phyloP scores from a whole-genome alignment of 176 grass and related monocot species.

The Pharus latifolius region DNA sequence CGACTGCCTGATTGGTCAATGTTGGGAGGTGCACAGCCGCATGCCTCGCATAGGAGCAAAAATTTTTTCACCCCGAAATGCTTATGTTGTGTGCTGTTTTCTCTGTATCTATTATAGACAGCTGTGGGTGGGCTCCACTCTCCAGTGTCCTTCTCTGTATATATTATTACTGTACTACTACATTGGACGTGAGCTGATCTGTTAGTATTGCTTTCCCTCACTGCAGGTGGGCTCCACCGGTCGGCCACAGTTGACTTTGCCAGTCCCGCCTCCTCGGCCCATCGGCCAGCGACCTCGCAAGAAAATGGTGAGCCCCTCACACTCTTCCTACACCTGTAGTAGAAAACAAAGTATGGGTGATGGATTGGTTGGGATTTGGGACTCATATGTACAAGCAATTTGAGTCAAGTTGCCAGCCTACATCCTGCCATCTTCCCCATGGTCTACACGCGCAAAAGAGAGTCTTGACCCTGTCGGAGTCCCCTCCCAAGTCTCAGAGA shows the following conservation, averaged over 20 bases:
- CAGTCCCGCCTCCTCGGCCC: not conserved
- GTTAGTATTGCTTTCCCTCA: not conserved
- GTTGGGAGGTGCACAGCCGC: too few species aligned
- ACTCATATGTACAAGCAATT: too few species aligned
- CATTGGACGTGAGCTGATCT: not conserved
- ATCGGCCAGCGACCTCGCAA: slow-evolving; percentile 26
- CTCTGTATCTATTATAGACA: slow-evolving; percentile 8
- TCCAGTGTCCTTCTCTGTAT: not conserved
- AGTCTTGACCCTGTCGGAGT: not conserved
- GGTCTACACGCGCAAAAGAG: not conserved
- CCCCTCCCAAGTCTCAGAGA: not conserved
- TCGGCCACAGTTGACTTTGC: slow-evolving; percentile 9
- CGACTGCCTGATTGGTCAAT: not conserved
- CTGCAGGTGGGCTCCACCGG: slow-evolving; percentile 25
- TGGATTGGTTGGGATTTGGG: not conserved
- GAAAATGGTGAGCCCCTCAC: slow-evolving; percentile 41
- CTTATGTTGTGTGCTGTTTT: not conserved
- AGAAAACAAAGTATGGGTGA: not conserved
- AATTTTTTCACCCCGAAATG: too few species aligned
- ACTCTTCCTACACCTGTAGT: not conserved
- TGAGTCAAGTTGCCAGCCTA: too few species aligned
- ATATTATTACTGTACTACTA: too few species aligned
- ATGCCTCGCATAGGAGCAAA: too few species aligned
- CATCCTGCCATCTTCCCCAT: too few species aligned
- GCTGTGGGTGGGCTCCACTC: not conserved